Percentiles rank a stretch among this genome's conserved stretches.
These are phyloP conservation scores for Bifiguratus adelaidae DNA, from an alignment of 192 early-diverging fungal species.

Conservation along the genomic window DNA sequence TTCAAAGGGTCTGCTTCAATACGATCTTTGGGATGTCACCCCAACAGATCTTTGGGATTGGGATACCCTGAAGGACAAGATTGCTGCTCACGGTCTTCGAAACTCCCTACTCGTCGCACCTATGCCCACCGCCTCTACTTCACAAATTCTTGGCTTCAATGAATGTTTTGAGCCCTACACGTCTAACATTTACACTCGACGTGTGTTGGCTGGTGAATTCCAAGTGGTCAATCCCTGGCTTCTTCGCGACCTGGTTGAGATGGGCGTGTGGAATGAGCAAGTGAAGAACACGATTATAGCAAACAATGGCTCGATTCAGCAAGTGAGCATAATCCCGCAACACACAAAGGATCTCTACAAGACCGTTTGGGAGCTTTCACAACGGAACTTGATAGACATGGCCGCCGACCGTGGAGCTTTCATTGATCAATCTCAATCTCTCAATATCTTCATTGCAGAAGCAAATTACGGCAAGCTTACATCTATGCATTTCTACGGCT, in stretches of 20 bases:
- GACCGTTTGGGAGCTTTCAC: constrained; percentile 94
- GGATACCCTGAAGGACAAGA: constrained; percentile 64
- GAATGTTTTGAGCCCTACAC: constrained; percentile 94
- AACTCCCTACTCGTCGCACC: constrained; percentile 94
- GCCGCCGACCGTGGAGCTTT: constrained; percentile 94
- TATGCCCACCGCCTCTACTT: constrained; percentile 97
- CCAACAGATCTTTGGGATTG: constrained; percentile 88
- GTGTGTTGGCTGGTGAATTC: constrained; percentile 95
- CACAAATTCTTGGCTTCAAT: constrained; percentile 96
- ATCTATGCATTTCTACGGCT: constrained; percentile 97
- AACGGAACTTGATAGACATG: constrained; percentile 89
- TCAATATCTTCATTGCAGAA: constrained; percentile 94
- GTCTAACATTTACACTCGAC: constrained; percentile 88
- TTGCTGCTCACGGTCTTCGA: constrained; percentile 76
- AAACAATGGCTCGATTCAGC: constrained; percentile 81
- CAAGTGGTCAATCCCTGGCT: constrained; percentile 97
- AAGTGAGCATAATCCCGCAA: constrained; percentile 52
- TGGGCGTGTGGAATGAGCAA: constrained; percentile 84
- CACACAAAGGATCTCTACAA: constrained; percentile 94
- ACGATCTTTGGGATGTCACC: constrained; percentile 85
- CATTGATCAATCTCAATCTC: constrained; percentile 93
- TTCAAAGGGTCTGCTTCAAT: constrained; percentile 84
- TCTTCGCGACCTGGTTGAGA: constrained; percentile 88
- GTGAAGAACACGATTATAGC: constrained; percentile 94
- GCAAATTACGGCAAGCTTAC: constrained; percentile 91